Conservation (phyloP, 2,329 filamentous ascomycete species). For the Colletotrichum zoysiae region DNA sequence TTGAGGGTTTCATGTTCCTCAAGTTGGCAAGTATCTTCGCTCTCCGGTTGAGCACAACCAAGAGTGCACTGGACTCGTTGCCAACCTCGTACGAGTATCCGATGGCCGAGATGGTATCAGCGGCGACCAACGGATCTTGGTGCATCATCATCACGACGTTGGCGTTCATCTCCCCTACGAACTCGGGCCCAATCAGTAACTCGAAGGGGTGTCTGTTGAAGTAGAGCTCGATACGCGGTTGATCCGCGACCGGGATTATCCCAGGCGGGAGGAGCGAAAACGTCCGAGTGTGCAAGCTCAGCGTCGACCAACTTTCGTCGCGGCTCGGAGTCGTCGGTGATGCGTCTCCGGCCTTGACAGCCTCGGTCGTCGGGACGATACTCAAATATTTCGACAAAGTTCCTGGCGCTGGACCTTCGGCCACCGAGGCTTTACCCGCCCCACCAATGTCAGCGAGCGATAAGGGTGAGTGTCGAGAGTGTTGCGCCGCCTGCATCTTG, state of each 20-base stretch:
- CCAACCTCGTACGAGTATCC: no score
- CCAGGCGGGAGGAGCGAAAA: no score
- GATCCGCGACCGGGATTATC: no score
- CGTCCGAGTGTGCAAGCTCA: no score
- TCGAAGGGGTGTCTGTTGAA: no score
- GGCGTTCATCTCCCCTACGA: no score
- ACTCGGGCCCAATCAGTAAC: no score
- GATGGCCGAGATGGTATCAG: no score
- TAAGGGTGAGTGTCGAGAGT: slow-evolving; percentile 4
- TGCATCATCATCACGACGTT: no score
- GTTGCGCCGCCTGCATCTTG: slow-evolving; percentile 27
- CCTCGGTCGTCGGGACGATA: not conserved
- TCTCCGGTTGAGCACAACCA: slow-evolving; percentile 46
- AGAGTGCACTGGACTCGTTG: slow-evolving; percentile 19
- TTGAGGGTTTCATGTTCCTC: slow-evolving; percentile 43
- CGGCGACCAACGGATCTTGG: no score
- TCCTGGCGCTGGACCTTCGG: slow-evolving; percentile 2
- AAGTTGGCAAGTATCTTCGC: slow-evolving; percentile 48
- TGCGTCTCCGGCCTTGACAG: not conserved
- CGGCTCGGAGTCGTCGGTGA: not conserved
- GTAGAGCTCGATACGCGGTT: no score
- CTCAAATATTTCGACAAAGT: not conserved
- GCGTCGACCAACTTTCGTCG: no score
- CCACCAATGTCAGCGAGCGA: slow-evolving; percentile 4
- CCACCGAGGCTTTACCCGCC: slow-evolving; percentile 1